A percentile compares a stretch with the other conserved stretches of the same genome.
Evolutionary conservation across 768 basidiomycete species (phyloP).

Genomic region (Suillus cothurnatus): DNA sequence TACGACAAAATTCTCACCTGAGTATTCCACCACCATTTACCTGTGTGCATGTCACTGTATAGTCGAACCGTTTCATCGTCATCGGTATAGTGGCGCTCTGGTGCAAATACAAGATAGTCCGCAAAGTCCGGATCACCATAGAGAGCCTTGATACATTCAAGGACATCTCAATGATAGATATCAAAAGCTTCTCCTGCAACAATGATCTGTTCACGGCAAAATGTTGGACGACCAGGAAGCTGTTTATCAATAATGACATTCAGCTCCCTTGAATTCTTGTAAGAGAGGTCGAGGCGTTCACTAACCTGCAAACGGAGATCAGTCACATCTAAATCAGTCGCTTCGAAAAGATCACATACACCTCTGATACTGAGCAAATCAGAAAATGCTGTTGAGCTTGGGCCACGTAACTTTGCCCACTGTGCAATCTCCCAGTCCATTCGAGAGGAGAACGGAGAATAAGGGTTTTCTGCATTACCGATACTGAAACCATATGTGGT

Average conservation of each 20-base stretch:
- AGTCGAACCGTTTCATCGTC: slow-evolving; percentile 23
- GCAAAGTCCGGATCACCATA: slow-evolving; percentile 38
- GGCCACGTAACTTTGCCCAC: slow-evolving; percentile 42
- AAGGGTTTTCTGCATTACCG: neutral
- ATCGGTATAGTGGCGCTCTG: slow-evolving; percentile 41
- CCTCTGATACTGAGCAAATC: slow-evolving; percentile 42
- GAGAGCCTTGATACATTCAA: slow-evolving; percentile 39
- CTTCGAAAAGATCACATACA: slow-evolving; percentile 25
- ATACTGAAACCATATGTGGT: too few relatives aligned
- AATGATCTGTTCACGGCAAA: slow-evolving; percentile 27
- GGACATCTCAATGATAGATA: slow-evolving; percentile 36
- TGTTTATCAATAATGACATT: slow-evolving; percentile 37
- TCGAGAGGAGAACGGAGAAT: slow-evolving; percentile 36
- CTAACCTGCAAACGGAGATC: slow-evolving; percentile 15
- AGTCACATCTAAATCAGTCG: neutral
- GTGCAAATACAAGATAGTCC: slow-evolving; percentile 31
- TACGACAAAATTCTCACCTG: slow-evolving; percentile 36
- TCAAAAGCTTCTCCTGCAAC: slow-evolving; percentile 35
- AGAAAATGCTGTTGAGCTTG: slow-evolving; percentile 38
- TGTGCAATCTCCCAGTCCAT: slow-evolving; percentile 43
- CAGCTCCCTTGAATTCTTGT: slow-evolving; percentile 30
- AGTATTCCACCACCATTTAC: slow-evolving; percentile 53
- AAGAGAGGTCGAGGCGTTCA: slow-evolving; percentile 35
- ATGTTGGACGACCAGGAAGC: slow-evolving; percentile 21
- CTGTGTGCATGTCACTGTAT: slow-evolving; percentile 48